Evolutionary conservation across 352 stramenopile genomes (phyloP).

Genomic region (Phytophthora europaea): DNA sequence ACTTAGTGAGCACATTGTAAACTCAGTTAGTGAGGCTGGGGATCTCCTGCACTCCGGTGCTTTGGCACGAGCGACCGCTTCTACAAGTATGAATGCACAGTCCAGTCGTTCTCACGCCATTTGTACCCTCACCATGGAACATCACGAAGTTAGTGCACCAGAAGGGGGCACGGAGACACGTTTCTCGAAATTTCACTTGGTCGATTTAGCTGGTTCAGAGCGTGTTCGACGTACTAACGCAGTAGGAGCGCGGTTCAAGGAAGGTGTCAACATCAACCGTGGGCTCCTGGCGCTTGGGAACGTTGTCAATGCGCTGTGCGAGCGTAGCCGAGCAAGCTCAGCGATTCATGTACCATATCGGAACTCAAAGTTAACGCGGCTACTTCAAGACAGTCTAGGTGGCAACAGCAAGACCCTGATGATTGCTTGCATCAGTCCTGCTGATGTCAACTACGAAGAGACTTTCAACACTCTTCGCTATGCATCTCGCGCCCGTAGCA

Average conservation of each 20-base stretch:
- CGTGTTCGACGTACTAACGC: conserved; percentile 91
- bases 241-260: conserved; percentile 89
- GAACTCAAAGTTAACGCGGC: conserved; percentile 92
- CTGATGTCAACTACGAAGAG: conserved; percentile 92
- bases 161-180: conserved; percentile 46
- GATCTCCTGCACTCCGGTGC: conserved; percentile 60
- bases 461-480: conserved; percentile 97
- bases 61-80: conserved; percentile 63
- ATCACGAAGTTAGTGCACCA: conserved; percentile 42
- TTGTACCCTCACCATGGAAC: conserved; percentile 90
- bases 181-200: conserved; percentile 94
- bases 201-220: conserved; percentile 97
- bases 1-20: conserved; percentile 82
- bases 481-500: conserved; percentile 97
- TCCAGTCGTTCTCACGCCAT: conserved; percentile 92
- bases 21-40: conserved; percentile 52
- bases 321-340: conserved; percentile 68
- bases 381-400: conserved; percentile 91
- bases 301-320: conserved; percentile 94
- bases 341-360: conserved; percentile 85
- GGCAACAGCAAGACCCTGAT: conserved; percentile 94
- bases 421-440: conserved; percentile 88
- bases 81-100: conserved; percentile 79
- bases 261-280: conserved; percentile 96
- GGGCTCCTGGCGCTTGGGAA: conserved; percentile 95